Percentiles rank a stretch among this genome's conserved stretches.
phyloP scores from a whole-genome alignment of 2,329 filamentous ascomycete species.

The Colletotrichum orbiculare region DNA sequence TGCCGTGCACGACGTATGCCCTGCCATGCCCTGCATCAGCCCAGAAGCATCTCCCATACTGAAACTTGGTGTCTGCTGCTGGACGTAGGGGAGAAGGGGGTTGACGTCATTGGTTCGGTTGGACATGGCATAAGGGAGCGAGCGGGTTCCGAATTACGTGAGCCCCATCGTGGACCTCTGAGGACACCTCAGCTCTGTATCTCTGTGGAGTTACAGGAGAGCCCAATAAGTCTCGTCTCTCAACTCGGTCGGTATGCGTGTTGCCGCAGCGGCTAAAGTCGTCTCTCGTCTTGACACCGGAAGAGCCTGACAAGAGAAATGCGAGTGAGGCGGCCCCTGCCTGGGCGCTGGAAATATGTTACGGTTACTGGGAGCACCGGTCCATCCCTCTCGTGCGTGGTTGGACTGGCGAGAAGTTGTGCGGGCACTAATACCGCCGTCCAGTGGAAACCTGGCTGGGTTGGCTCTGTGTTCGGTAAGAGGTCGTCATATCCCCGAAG shows the following conservation, averaged over 20 bases:
- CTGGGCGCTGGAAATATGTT: constrained; percentile 3
- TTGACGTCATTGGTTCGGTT: constrained; percentile 22
- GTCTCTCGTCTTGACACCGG: too few relatives aligned
- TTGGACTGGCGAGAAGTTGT: constrained; percentile 17
- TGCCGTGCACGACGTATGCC: constrained; percentile 11
- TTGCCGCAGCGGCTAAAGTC: background rate
- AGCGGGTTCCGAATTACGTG: constrained; percentile 11
- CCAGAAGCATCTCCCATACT: constrained; percentile 13
- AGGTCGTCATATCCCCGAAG: too few relatives aligned
- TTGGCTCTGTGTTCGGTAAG: too few relatives aligned
- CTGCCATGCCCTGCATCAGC: constrained; percentile 8
- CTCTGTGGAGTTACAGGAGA: too few relatives aligned
- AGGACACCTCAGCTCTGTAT: too few relatives aligned
- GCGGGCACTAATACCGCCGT: too few relatives aligned
- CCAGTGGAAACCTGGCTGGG: too few relatives aligned
- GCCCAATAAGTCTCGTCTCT: too few relatives aligned
- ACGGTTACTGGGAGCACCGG: constrained; percentile 11
- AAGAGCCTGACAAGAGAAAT: constrained; percentile 1
- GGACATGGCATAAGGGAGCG: constrained; percentile 15
- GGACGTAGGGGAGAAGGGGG: background rate
- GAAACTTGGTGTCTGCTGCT: constrained; percentile 23
- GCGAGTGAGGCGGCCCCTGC: constrained; percentile 28
- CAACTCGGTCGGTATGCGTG: background rate
- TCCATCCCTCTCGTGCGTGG: background rate
- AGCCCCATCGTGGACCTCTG: background rate